Base-by-base conservation (phyloP, 108 stramenopile species). In the Cyclotella kingstonii region DNA sequence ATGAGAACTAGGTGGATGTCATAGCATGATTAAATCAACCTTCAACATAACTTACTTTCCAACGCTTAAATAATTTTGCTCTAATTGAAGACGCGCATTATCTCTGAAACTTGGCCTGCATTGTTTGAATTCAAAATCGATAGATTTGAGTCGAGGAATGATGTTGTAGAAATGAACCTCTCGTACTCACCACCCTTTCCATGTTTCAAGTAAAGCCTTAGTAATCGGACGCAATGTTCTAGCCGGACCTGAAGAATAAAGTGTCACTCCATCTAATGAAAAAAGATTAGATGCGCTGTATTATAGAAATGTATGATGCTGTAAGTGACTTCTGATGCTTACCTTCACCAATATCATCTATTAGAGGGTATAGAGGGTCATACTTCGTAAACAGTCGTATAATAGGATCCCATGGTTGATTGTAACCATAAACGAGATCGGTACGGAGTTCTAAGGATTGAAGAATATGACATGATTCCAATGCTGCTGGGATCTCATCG, bases 331-430 rank as follows among this genome's bases (percentile, higher is more conserved):
- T 31, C 43, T n/a, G 6, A 18, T 0, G 4, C 39, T 51, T 47
- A 30, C 50, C 55, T 30, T 68, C 74, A 26, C 89, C 90, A 5
- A 91, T 23, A 60, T 91, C 93, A 46, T 82, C 93, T 34, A 91
- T 80, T 30, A 94, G 66, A n/a, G 93, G 93, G 68, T 91, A 94
- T 31, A 87, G 41, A 4, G 88, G 81, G 70, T 94, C 93, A 46
- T 76, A 68, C 15, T 43, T 23, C 12, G 77, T 73, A 51, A 84
- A 88, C 21, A 91, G 60, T 1, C 90, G 70, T 27, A 77, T 71
- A 12, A 94, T 81, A 10, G 93, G 93, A 75, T 94, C 93, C 74
- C 86, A 94, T 2, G 93, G 93, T 60, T 94, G 89, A 34, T 77
- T 59, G 53, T 85, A 90, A 15, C 74, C 76, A 55, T 76, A 81